These are phyloP conservation scores for Davidsoniella neocaledoniae DNA, from an alignment of 2,329 filamentous ascomycete genomes.

Conservation along the genomic window DNA sequence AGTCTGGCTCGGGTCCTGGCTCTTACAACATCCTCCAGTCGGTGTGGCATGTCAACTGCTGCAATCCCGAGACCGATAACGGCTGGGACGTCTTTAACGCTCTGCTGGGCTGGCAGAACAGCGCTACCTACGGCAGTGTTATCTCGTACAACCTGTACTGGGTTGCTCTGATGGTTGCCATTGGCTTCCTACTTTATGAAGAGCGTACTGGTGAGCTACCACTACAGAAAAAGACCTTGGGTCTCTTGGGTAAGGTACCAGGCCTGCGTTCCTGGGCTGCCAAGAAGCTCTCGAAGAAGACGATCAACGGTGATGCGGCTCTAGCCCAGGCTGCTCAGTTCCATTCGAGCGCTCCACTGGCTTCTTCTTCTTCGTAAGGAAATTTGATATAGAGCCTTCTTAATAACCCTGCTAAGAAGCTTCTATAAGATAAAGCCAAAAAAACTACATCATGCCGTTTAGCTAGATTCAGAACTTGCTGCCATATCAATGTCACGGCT, in stretches of 20 bases:
- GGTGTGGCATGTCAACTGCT: conserved; percentile 70
- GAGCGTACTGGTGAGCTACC: conserved; percentile 35
- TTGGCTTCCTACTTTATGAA: conserved; percentile 43
- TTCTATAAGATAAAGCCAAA: neutral
- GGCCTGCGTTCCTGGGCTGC: conserved; percentile 9
- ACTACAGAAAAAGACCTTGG: conserved; percentile 16
- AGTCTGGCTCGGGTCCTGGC: conserved; percentile 42
- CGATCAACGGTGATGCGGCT: conserved; percentile 8
- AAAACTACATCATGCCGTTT: too few species aligned
- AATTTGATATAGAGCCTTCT: too few species aligned
- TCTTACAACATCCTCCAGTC: conserved; percentile 61
- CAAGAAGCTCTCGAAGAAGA: conserved; percentile 8
- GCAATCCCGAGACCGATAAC: conserved; percentile 45
- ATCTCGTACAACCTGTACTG: conserved; percentile 71
- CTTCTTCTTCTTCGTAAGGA: neutral
- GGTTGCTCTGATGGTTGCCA: conserved; percentile 47
- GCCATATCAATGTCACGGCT: too few species aligned
- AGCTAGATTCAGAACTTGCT: too few species aligned
- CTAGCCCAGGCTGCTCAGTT: conserved; percentile 5
- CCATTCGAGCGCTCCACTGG: conserved; percentile 1
- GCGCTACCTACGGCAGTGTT: conserved; percentile 63
- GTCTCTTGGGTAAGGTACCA: conserved; percentile 6
- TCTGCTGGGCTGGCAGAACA: conserved; percentile 55
- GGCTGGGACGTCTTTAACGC: conserved; percentile 62
- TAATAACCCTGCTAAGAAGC: neutral